phyloP scores from a whole-genome alignment of 257 asterid genomes.

The Leonotis leonurus region DNA sequence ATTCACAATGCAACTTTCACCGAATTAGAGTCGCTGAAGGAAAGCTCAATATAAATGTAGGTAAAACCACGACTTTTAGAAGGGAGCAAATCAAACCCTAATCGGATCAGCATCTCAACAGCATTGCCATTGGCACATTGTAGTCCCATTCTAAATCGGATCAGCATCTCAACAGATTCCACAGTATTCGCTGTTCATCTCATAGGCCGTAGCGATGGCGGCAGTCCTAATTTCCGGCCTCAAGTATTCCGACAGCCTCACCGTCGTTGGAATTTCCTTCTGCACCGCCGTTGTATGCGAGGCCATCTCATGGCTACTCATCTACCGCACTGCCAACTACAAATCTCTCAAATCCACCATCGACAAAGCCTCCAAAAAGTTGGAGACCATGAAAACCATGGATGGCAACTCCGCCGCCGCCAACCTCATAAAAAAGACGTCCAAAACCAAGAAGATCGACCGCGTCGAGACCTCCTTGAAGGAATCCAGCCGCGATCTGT shows the following conservation, averaged over 20 bases:
- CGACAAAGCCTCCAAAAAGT: slow-evolving; percentile 96
- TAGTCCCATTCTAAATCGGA: neutral
- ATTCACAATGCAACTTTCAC: neutral
- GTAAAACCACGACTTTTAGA: too few species aligned
- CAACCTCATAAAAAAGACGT: slow-evolving; percentile 38
- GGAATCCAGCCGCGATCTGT: slow-evolving; percentile 85
- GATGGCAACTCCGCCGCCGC: slow-evolving; percentile 29
- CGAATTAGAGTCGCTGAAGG: neutral
- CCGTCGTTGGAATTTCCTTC: slow-evolving; percentile 65
- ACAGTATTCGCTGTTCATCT: neutral
- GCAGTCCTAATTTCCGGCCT: slow-evolving; percentile 39
- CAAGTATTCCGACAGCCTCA: slow-evolving; percentile 65
- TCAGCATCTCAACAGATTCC: slow-evolving; percentile 2
- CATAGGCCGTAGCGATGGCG: slow-evolving; percentile 55
- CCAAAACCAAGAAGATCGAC: slow-evolving; percentile 78
- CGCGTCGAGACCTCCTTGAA: slow-evolving; percentile 78
- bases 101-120: too few species aligned
- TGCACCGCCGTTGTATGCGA: slow-evolving; percentile 86
- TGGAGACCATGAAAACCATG: slow-evolving; percentile 75
- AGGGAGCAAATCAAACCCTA: too few species aligned
- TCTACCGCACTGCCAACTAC: slow-evolving; percentile 90
- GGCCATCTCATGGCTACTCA: slow-evolving; percentile 84
- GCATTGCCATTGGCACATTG: too few species aligned
- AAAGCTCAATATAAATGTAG: neutral
- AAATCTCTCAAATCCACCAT: slow-evolving; percentile 86